Evolutionary conservation across 1,284 basidiomycete genomes (phyloP).

Genomic region (Agaricales sp.): DNA sequence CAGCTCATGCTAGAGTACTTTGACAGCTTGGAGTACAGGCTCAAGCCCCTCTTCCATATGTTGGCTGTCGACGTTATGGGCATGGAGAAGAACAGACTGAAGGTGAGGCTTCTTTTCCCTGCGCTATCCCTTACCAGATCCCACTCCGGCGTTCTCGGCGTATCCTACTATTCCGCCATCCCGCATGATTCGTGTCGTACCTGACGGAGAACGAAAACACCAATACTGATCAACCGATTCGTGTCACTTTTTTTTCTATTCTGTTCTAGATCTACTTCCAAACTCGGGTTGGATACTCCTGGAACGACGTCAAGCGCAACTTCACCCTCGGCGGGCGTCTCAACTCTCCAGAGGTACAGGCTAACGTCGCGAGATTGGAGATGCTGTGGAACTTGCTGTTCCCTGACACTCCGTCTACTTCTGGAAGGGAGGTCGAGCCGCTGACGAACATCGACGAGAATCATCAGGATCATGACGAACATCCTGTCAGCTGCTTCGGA

Average conservation of each 20-base stretch:
- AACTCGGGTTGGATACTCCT: neutral
- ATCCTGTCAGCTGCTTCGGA: neutral
- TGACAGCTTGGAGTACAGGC: constrained; percentile 12
- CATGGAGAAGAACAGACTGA: constrained; percentile 17
- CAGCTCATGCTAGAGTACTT: constrained; percentile 17
- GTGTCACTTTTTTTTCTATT: neutral
- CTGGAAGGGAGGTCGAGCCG: neutral
- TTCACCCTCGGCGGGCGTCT: neutral
- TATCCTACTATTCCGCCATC: no score
- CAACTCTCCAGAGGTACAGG: neutral
- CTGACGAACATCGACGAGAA: neutral
- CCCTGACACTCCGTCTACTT: neutral
- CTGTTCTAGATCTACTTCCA: neutral
- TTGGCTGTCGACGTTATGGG: constrained; percentile 19
- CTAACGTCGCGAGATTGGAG: neutral
- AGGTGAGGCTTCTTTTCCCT: constrained; percentile 15
- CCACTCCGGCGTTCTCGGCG: no score
- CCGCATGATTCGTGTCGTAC: no score
- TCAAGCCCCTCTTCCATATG: constrained; percentile 17
- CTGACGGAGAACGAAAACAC: no score
- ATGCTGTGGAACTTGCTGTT: neutral
- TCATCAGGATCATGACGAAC: neutral
- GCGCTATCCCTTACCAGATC: no score
- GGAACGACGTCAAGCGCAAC: neutral
- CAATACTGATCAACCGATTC: neutral